Conservation (phyloP, 495 filamentous ascomycete species). For the Chaetomidium leptoderma region DNA sequence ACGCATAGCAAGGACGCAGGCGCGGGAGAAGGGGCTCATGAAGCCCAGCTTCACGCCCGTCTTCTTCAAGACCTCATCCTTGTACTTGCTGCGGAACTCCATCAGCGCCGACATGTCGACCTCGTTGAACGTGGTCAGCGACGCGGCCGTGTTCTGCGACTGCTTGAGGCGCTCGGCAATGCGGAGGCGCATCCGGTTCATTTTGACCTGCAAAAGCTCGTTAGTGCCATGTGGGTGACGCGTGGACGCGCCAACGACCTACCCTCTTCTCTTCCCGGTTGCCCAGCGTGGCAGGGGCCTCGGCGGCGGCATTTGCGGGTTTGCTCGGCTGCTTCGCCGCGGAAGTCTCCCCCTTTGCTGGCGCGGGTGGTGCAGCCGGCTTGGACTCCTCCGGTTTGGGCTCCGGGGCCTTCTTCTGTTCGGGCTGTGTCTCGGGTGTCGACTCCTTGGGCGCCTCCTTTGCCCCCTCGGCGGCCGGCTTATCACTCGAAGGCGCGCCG, state of each 20-base stretch:
- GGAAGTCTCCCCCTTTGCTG: constrained; percentile 25
- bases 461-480: constrained; percentile 48
- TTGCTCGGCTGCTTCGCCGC: constrained; percentile 45
- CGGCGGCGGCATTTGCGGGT: constrained; percentile 40
- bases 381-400: constrained; percentile 38
- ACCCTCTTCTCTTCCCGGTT: constrained; percentile 86
- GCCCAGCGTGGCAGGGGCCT: constrained; percentile 51
- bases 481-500: constrained; percentile 52
- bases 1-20: constrained; percentile 87
- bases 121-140: constrained; percentile 97
- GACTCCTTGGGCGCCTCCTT: constrained; percentile 59
- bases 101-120: constrained; percentile 98
- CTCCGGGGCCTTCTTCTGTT: constrained; percentile 47
- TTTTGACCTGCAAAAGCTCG: constrained; percentile 69
- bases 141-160: constrained; percentile 97
- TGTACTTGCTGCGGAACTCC: constrained; percentile 95
- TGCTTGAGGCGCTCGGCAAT: constrained; percentile 98
- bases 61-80: constrained; percentile 92
- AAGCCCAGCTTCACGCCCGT: constrained; percentile 97
- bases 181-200: constrained; percentile 98
- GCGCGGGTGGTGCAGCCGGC: constrained; percentile 33
- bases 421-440: constrained; percentile 51
- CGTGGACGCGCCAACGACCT: constrained; percentile 27
- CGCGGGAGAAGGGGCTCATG: constrained; percentile 95
- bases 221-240: constrained; percentile 3